Percentiles rank a stretch among this genome's conserved stretches.
phyloP scores from a whole-genome alignment of 495 filamentous ascomycete species.

The Corynascus novoguineensis region DNA sequence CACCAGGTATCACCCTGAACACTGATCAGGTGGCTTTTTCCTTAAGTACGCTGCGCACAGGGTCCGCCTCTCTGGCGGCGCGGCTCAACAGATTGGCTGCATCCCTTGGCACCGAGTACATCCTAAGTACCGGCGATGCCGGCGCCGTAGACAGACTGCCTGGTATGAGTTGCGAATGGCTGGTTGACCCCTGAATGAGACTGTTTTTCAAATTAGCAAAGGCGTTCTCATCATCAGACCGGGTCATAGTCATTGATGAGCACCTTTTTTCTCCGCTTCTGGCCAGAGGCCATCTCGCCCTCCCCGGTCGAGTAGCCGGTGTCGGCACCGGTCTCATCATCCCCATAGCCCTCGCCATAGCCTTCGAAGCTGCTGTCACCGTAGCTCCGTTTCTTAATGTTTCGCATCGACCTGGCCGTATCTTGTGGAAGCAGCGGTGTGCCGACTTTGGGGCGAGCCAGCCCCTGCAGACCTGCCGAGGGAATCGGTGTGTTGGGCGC shows the following conservation, averaged over 20 bases:
- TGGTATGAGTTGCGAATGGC: conserved; percentile 25
- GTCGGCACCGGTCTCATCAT: conserved; percentile 43
- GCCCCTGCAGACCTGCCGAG: conserved; percentile 12
- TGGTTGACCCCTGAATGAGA: conserved; percentile 26
- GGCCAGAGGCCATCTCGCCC: conserved; percentile 40
- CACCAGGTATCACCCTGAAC: conserved; percentile 38
- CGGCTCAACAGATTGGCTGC: conserved; percentile 9
- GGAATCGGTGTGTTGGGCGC: conserved; percentile 41
- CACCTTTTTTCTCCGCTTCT: conserved; percentile 56
- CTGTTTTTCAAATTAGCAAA: conserved; percentile 26
- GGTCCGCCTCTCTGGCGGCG: conserved; percentile 4
- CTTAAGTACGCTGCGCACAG: conserved; percentile 4
- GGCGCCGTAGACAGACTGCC: conserved; percentile 39
- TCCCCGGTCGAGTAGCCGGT: conserved; percentile 50
- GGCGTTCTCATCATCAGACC: conserved; percentile 23
- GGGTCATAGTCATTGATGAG: conserved; percentile 27
- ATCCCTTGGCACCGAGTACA: conserved; percentile 6
- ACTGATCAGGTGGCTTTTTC: conserved; percentile 23
- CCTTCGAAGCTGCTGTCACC: conserved; percentile 53
- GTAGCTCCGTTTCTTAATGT: conserved; percentile 48
- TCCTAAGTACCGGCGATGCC: conserved; percentile 35
- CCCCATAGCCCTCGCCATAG: conserved; percentile 50
- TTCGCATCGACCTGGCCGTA: conserved; percentile 35
- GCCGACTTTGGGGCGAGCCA: conserved; percentile 26
- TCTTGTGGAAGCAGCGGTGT: conserved; percentile 24